phyloP scores from a whole-genome alignment of 805 yeast species.

The Maudiozyma serrabonitensis region DNA sequence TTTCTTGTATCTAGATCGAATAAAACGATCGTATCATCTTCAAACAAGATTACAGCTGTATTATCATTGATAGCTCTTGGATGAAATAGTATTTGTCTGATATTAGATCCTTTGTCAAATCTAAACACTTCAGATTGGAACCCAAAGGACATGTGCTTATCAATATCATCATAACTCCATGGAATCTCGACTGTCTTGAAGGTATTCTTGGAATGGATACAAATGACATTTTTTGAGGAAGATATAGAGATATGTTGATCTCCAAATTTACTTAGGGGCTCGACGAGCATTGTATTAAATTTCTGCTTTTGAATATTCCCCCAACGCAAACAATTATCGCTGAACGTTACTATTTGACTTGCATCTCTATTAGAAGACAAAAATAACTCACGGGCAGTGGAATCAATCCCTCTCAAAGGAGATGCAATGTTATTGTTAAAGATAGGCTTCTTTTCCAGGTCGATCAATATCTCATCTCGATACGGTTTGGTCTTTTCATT shows the following conservation, averaged over 20 bases:
- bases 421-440: not conserved
- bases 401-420: not conserved
- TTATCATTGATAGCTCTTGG: constrained; percentile 23
- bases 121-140: constrained; percentile 2
- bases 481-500: not conserved
- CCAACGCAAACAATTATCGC: constrained; percentile 4
- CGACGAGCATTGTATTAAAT: constrained; percentile 6
- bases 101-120: constrained; percentile 6
- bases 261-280: not conserved
- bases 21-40: constrained; percentile 18
- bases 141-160: not conserved
- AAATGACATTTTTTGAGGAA: constrained; percentile 14
- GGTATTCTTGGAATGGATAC: constrained; percentile 11
- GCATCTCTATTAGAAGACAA: not conserved
- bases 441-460: not conserved
- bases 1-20: constrained; percentile 9
- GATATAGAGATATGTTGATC: constrained; percentile 7
- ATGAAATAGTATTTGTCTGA: constrained; percentile 39
- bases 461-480: not conserved
- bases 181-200: constrained; percentile 21
- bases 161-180: constrained; percentile 13
- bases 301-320: not conserved
- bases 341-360: not conserved
- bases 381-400: not conserved
- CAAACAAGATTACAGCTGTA: constrained; percentile 17